These are phyloP conservation scores for Kingdonia uniflora DNA, from an alignment of 164 flowering plant genomes.

Conservation along the genomic window DNA sequence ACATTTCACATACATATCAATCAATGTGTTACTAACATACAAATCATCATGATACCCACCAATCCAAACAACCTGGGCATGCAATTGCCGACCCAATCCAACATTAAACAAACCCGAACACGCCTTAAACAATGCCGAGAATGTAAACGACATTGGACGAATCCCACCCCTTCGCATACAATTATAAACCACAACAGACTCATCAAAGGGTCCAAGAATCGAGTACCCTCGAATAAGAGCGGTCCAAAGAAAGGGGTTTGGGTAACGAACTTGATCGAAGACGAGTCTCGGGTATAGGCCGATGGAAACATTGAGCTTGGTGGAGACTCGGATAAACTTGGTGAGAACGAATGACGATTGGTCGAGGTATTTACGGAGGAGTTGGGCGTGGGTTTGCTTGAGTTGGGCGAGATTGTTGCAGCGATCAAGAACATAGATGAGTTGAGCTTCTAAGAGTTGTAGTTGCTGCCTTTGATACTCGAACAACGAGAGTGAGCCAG, in stretches of 20 bases:
- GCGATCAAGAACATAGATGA: constrained; percentile 10
- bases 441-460: constrained; percentile 12
- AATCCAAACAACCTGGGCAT: constrained; percentile 13
- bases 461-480: background rate
- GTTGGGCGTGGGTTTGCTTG: constrained; percentile 18
- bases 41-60: constrained; percentile 23
- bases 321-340: constrained; percentile 19
- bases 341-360: constrained; percentile 18
- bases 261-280: constrained; percentile 16
- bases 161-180: constrained; percentile 10
- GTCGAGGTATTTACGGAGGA: constrained; percentile 18
- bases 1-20: constrained; percentile 20
- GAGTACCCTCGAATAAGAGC: constrained; percentile 22
- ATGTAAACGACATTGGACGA: constrained; percentile 20
- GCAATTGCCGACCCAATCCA: constrained; percentile 16
- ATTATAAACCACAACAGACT: constrained; percentile 11
- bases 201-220: constrained; percentile 6
- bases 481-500: background rate
- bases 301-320: constrained; percentile 9
- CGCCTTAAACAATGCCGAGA: constrained; percentile 23
- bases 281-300: constrained; percentile 13
- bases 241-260: constrained; percentile 21
- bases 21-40: constrained; percentile 18
- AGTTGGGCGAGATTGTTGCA: constrained; percentile 10
- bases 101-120: constrained; percentile 6